Evolutionary conservation across 2,329 filamentous ascomycete genomes (phyloP).

Genomic region (Penicillium sp.): DNA sequence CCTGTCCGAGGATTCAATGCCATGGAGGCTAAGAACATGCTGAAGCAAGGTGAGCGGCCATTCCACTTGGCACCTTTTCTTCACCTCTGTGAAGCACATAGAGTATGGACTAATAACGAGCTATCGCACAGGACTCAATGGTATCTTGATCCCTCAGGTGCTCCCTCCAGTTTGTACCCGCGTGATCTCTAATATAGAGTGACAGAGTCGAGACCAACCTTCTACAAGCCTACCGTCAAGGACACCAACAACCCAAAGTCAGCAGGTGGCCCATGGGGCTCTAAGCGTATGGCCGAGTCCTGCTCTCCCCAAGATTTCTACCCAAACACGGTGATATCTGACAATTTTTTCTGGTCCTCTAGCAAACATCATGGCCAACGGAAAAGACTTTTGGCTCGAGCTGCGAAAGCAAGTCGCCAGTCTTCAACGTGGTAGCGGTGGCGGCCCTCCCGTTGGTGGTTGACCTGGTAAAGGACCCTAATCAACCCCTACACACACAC

Average conservation of each 20-base stretch:
- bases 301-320: not conserved
- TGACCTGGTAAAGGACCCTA: constrained; percentile 14
- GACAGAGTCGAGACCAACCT: constrained; percentile 28
- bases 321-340: constrained; percentile 2
- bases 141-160: constrained; percentile 15
- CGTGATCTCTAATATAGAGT: constrained; percentile 5
- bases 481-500: too few species aligned
- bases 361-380: constrained; percentile 46
- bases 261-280: constrained; percentile 38
- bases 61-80: not conserved
- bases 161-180: not conserved
- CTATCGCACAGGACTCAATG: constrained; percentile 23
- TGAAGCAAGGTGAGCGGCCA: constrained; percentile 34
- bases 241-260: constrained; percentile 29
- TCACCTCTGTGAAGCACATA: not conserved
- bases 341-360: constrained; percentile 1
- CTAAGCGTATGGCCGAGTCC: constrained; percentile 36
- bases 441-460: constrained; percentile 30
- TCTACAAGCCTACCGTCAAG: constrained; percentile 37
- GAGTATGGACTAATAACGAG: constrained; percentile 3
- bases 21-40: constrained; percentile 35
- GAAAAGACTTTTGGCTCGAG: constrained; percentile 47
- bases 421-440: constrained; percentile 35
- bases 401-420: constrained; percentile 43
- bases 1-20: constrained; percentile 42